These are phyloP conservation scores for Capillidium heterosporum DNA, from an alignment of 371 early-diverging fungal species.

Conservation along the genomic window DNA sequence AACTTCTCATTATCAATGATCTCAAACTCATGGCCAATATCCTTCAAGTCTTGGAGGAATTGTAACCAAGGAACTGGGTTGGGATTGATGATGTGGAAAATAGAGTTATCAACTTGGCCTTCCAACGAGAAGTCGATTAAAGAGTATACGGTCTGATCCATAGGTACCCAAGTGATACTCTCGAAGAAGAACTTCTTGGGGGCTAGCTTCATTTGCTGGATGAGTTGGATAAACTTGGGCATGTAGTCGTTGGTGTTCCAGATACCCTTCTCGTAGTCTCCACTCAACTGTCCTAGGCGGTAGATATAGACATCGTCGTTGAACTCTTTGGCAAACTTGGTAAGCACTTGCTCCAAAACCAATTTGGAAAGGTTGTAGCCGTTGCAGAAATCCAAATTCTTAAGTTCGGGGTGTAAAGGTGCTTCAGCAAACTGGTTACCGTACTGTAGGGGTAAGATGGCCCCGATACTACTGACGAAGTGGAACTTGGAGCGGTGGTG, in stretches of 20 bases:
- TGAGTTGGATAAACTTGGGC: slow-evolving; percentile 8
- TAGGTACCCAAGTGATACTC: slow-evolving; percentile 2
- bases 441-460: not conserved
- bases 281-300: slow-evolving; percentile 22
- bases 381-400: slow-evolving; percentile 11
- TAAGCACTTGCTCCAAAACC: slow-evolving; percentile 16
- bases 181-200: not conserved
- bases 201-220: not conserved
- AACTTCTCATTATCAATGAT: not conserved
- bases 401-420: not conserved
- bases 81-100: slow-evolving; percentile 2
- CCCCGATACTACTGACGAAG: not conserved
- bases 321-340: slow-evolving; percentile 14
- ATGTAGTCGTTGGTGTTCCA: slow-evolving; percentile 24
- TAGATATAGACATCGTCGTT: slow-evolving; percentile 16
- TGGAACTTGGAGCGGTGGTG: not conserved
- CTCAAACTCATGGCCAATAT: not conserved
- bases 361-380: slow-evolving; percentile 24
- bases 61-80: not conserved
- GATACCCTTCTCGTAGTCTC: slow-evolving; percentile 16
- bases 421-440: not conserved
- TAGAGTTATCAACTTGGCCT: not conserved
- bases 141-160: not conserved
- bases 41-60: not conserved
- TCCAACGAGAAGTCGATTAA: not conserved